These are phyloP conservation scores for Odontarrhena argentea DNA, from an alignment of 345 rosid genomes.

Conservation along the genomic window DNA sequence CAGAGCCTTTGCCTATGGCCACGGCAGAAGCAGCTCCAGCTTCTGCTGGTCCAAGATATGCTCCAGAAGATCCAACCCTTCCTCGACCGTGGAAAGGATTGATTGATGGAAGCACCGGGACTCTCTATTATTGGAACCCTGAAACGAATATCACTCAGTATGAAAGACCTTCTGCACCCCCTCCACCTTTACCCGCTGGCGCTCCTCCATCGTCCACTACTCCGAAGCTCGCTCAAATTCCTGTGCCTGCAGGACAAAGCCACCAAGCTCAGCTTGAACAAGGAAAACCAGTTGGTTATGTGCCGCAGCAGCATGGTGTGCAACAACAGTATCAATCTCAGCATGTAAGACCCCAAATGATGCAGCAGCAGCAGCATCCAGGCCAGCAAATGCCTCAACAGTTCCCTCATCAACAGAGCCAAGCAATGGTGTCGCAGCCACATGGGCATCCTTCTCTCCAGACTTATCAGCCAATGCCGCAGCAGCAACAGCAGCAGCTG, in stretches of 20 bases:
- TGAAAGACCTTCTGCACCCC: constrained; percentile 70
- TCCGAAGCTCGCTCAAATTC: constrained; percentile 67
- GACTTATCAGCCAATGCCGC: constrained; percentile 48
- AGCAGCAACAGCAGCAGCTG: constrained; percentile 56
- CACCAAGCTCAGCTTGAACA: constrained; percentile 54
- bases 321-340: constrained; percentile 56
- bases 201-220: constrained; percentile 56
- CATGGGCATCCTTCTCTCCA: constrained; percentile 44
- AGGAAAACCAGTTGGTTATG: constrained; percentile 50
- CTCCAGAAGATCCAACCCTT: constrained; percentile 92
- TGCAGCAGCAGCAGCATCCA: constrained; percentile 67
- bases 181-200: constrained; percentile 63
- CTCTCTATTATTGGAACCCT: constrained; percentile 92
- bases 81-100: constrained; percentile 97
- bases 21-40: constrained; percentile 56
- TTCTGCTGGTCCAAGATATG: constrained; percentile 78
- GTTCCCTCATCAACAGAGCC: constrained; percentile 53
- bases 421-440: constrained; percentile 46
- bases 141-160: constrained; percentile 91
- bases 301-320: constrained; percentile 54
- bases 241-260: constrained; percentile 47
- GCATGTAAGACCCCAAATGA: constrained; percentile 58
- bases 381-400: constrained; percentile 53
- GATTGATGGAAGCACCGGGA: constrained; percentile 84
- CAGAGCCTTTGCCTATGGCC: constrained; percentile 57